Conservation (phyloP, 129 eudicot species). For the Saposhnikovia divaricata region DNA sequence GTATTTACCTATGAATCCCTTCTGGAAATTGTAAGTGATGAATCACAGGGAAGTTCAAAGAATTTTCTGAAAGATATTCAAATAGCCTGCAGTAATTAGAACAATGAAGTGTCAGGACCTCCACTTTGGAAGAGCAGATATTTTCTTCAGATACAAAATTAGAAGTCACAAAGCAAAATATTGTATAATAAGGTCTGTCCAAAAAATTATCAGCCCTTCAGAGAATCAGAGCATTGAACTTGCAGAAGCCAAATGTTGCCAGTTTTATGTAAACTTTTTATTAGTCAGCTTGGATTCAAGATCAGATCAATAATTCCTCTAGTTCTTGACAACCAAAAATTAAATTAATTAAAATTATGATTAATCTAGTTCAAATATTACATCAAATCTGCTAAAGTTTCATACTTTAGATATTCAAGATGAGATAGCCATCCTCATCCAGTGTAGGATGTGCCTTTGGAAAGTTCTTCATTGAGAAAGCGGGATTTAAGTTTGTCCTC, state of each 20-base stretch:
- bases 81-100: slow-evolving; percentile 56
- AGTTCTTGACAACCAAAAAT: not conserved
- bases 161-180: not conserved
- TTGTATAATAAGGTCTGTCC: not conserved
- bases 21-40: slow-evolving; percentile 80
- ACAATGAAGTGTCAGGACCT: slow-evolving; percentile 12
- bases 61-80: slow-evolving; percentile 74
- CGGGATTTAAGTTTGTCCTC: not conserved
- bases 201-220: not conserved
- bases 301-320: slow-evolving; percentile 1
- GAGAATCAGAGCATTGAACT: not conserved
- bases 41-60: slow-evolving; percentile 76
- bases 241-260: slow-evolving; percentile 4
- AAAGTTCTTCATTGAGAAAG: not conserved
- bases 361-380: not conserved
- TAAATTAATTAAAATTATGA: not conserved
- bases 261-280: not conserved
- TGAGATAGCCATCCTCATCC: not conserved
- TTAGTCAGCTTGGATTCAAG: not conserved
- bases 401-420: not conserved
- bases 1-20: slow-evolving; percentile 56
- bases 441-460: not conserved
- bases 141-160: not conserved
- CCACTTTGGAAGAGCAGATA: not conserved
- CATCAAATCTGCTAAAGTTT: not conserved